phyloP scores from a whole-genome alignment of 2,329 filamentous ascomycete species.

The Cladorrhinum sp. region DNA sequence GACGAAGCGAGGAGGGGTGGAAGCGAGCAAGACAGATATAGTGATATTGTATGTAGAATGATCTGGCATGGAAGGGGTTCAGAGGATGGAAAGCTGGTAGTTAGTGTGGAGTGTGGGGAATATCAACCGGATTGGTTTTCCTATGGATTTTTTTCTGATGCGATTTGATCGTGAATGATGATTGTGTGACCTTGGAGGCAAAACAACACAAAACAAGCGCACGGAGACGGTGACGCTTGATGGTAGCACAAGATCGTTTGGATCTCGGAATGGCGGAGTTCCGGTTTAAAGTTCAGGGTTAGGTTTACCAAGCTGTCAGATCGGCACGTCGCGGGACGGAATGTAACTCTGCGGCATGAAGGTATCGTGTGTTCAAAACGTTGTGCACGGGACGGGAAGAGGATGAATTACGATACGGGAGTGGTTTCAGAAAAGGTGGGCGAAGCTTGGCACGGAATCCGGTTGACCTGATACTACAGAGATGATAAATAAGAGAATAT shows the following conservation, averaged over 20 bases:
- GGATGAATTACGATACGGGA: too few relatives aligned
- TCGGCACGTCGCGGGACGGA: not conserved
- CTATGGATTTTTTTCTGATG: not conserved
- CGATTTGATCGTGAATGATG: not conserved
- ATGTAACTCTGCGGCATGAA: not conserved
- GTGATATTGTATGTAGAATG: not conserved
- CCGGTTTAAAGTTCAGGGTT: not conserved
- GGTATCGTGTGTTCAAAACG: too few relatives aligned
- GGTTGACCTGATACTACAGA: too few relatives aligned
- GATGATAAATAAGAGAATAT: too few relatives aligned
- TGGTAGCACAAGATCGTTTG: not conserved
- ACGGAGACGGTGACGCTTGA: too few relatives aligned
- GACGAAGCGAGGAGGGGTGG: not conserved
- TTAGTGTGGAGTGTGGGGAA: slow-evolving; percentile 12
- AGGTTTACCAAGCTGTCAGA: not conserved
- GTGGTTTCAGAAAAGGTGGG: too few relatives aligned
- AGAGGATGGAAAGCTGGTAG: not conserved
- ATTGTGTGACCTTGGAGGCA: not conserved
- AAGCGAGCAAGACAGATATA: not conserved
- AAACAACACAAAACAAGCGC: not conserved
- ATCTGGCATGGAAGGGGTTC: not conserved
- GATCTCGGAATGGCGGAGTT: not conserved
- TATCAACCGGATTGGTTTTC: slow-evolving; percentile 24
- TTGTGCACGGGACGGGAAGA: too few relatives aligned
- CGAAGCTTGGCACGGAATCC: too few relatives aligned